Base-by-base conservation (phyloP, 805 yeast genomes). In the Huiozyma naganishii region DNA sequence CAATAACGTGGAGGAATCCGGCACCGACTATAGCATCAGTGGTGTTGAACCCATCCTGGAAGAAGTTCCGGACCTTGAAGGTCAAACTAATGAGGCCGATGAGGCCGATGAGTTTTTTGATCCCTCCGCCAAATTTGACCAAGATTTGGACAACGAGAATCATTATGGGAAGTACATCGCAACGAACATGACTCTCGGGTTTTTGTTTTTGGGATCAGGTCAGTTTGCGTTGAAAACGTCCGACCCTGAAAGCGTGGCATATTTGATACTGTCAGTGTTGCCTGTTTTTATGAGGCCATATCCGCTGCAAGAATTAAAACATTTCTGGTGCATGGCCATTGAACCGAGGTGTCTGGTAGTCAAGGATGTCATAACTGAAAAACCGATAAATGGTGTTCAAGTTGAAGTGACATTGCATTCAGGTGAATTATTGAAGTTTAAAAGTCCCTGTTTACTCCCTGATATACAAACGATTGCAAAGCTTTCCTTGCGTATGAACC, bases 131-230 rank as follows among this genome's bases (percentile, higher is more conserved):
- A 29, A 36, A 7, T 8, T 27, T 23, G 45, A 43, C 33, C 39
- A 53, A 48, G 41, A 48, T 54, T 36, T 32, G 47, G 60, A 42
- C 36, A 43, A 52, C 10, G 62, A 61, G 36, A 57, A 52, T n/a
- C 62, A 62, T 4, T 87, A 75, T 59, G 92, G 95, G 0, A 76
- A 78, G 46, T 84, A 76, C 54, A 77, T 83, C 78, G 84, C 89
- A 0, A 69, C 80, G 1, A 86, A 84, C 53, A 73, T 85, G 68
- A 84, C 95, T 0, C 62, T 92, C 34, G 99, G 99, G 2, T 78
- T 90, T 52, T 66, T 90, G 43, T 89, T 90, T 57, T 61, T 92
- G 33, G 96, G 96, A 0, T 92, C 95, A 1, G 96, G 97, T 0
- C 96, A 87, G 58, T 87, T 78, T 60, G 88, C 95, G 0, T 74